These are phyloP conservation scores for Fusarium falciforme DNA, from an alignment of 2,329 filamentous ascomycete genomes.

Conservation along the genomic window DNA sequence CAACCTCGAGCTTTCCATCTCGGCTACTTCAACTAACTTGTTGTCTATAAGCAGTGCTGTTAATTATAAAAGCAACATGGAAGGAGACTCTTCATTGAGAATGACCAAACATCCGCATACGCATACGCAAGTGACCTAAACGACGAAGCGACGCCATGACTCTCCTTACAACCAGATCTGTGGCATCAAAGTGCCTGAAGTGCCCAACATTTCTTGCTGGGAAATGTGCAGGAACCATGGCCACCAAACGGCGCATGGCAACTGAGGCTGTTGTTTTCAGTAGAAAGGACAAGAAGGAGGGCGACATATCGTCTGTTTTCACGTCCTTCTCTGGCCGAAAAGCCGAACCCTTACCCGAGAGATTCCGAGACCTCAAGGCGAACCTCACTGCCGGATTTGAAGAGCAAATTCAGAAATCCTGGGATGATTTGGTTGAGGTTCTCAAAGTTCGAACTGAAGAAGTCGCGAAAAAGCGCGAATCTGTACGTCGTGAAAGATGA, in stretches of 20 bases:
- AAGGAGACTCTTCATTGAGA: not conserved
- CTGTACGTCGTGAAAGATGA: not conserved
- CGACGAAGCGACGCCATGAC: not conserved
- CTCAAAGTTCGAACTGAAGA: not conserved
- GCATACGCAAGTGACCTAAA: not conserved
- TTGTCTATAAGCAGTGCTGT: not conserved
- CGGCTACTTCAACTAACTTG: not conserved
- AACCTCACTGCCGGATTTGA: not conserved
- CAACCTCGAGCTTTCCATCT: not conserved
- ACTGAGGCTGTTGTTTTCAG: not conserved
- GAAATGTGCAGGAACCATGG: not conserved
- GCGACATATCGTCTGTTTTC: not conserved
- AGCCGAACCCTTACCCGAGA: not conserved
- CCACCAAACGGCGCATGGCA: not conserved
- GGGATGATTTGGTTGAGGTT: not conserved
- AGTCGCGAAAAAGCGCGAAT: not conserved
- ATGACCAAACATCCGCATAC: not conserved
- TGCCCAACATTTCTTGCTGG: not conserved
- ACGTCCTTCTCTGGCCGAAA: not conserved
- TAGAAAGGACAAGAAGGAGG: not conserved
- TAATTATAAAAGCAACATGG: not conserved
- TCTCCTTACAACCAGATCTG: not conserved
- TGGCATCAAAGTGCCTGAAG: not conserved
- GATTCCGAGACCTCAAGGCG: not conserved
- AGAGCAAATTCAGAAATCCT: not conserved